Conservation (phyloP, 2,329 filamentous ascomycete genomes). For the Aspergillus neotritici region DNA sequence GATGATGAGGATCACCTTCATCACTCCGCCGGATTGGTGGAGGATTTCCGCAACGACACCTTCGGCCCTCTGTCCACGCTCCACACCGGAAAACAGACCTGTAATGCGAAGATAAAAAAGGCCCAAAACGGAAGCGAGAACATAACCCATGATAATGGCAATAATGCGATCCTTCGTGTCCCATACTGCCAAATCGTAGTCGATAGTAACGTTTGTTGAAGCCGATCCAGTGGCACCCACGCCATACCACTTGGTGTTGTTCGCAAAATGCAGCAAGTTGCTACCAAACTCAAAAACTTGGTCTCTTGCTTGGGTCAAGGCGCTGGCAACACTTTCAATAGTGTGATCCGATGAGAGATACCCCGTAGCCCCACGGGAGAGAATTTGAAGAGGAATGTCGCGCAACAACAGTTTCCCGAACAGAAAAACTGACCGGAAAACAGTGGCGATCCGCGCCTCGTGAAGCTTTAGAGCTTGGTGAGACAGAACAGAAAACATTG, state of each 20-base stretch:
- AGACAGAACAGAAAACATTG: constrained; percentile 70
- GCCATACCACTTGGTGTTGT: constrained; percentile 25
- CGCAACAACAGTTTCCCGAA: constrained; percentile 40
- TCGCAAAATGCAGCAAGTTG: constrained; percentile 18
- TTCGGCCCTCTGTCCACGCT: constrained; percentile 57
- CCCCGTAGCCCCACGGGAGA: constrained; percentile 22
- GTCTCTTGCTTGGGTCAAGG: constrained; percentile 14
- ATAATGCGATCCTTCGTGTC: constrained; percentile 60
- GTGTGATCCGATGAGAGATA: constrained; percentile 18
- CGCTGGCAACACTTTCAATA: constrained; percentile 12
- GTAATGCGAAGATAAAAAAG: constrained; percentile 73
- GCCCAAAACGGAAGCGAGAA: constrained; percentile 66
- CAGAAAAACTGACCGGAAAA: constrained; percentile 38
- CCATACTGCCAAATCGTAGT: constrained; percentile 63
- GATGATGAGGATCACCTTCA: constrained; percentile 97
- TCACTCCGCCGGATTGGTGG: constrained; percentile 88
- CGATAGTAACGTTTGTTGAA: constrained; percentile 31
- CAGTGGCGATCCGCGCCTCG: constrained; percentile 47
- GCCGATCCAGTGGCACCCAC: constrained; percentile 16
- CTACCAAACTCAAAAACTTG: constrained; percentile 19
- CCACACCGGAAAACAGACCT: constrained; percentile 58
- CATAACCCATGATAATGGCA: constrained; percentile 77
- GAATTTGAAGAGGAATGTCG: constrained; percentile 32
- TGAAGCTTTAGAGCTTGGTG: constrained; percentile 62
- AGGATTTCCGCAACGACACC: constrained; percentile 71